Evolutionary conservation across 1,139 yeast genomes (phyloP), one percentile per base, ranked within the genome.

Genomic region (Suhomyces bribrorum): DNA sequence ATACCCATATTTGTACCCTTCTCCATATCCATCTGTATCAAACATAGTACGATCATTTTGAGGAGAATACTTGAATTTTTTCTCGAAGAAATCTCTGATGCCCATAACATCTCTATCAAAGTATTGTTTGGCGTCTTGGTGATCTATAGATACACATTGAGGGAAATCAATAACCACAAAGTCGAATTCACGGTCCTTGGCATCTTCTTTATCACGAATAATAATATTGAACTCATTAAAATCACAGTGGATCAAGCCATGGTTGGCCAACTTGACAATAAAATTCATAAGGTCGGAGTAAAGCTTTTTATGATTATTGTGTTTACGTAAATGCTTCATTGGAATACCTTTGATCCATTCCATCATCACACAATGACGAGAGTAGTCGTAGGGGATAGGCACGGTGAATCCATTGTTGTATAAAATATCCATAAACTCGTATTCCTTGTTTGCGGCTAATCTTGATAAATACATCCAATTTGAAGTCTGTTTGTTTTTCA

Each of bases 131-230:
- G 98, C 97, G 56, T 92, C 96, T 3, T 71, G 74, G 59, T 92
- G 99, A 50, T 86, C 90, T 30, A 86, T 86, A 13, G 96, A 87
- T 15, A 92, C 86, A 80, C 97, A 90, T 64, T 92, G 99, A 5
- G 99, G 99, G 71, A 92, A 92, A 73, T 92, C 99, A 52, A 92
- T 92, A 17, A 92, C 96, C 16, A 89, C 84, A 51, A 89, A 87
- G 31, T 82, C 86, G 36, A 62, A 66, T 42, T 80, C 85, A 37
- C 75, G 75, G 20, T 66, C 53, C 30, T 61, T 71, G 27, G 73
- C 75, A 7, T 75, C 79, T 31, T 76, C 77, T 31, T 75, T 69
- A 48, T 83, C 82, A 38, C 86, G 73, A 31, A 94, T 85, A 74
- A 92, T 86, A 50, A 92, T 89, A 61, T 92, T 92, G 64, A 92